These are phyloP conservation scores for Trametes cinnabarina DNA, from an alignment of 768 basidiomycete genomes.

Conservation along the genomic window DNA sequence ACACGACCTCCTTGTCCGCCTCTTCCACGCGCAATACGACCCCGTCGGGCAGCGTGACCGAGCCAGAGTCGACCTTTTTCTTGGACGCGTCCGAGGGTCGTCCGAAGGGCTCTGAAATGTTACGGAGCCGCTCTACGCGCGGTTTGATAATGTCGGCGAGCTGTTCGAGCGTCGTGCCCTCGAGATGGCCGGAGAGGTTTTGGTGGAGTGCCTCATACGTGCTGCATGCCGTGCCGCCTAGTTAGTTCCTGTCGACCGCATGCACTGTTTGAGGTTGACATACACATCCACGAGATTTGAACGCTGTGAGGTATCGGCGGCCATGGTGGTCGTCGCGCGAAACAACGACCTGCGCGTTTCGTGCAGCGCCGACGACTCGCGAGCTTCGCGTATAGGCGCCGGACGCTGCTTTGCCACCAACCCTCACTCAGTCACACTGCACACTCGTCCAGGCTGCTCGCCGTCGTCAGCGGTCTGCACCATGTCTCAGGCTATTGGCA, in stretches of 20 bases:
- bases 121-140: conserved; percentile 55
- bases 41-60: conserved; percentile 67
- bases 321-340: conserved; percentile 33
- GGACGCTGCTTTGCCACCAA: conserved; percentile 11
- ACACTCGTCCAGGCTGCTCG: background rate
- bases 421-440: conserved; percentile 6
- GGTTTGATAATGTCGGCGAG: conserved; percentile 55
- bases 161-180: conserved; percentile 58
- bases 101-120: conserved; percentile 64
- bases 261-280: conserved; percentile 22
- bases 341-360: conserved; percentile 18
- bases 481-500: conserved; percentile 85
- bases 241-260: background rate
- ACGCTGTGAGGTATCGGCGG: conserved; percentile 51
- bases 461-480: background rate
- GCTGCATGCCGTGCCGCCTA: conserved; percentile 38
- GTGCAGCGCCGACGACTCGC: conserved; percentile 9
- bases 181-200: conserved; percentile 55
- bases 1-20: conserved; percentile 65
- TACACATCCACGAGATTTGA: conserved; percentile 75
- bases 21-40: conserved; percentile 61
- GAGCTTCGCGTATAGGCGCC: conserved; percentile 9
- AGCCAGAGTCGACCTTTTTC: conserved; percentile 63
- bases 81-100: conserved; percentile 66
- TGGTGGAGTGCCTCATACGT: conserved; percentile 66